Base-by-base conservation (phyloP, 1,139 yeast genomes). In the Hansenula sp. region DNA sequence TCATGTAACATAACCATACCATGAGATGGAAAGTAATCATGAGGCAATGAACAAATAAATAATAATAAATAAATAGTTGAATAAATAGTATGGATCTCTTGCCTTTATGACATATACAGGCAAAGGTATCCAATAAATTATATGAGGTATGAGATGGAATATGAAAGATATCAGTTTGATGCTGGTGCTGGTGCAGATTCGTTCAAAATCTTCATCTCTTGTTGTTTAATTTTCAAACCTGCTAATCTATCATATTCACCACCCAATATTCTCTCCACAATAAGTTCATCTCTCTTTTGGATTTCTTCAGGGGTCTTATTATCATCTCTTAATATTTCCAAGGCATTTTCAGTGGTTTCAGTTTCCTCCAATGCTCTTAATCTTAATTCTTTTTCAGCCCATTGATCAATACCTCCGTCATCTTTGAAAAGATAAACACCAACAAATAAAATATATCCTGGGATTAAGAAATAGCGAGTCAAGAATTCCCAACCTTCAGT, bases 401-500 rank as follows among this genome's bases (percentile, higher is more conserved):
- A 87, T 58, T 81, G 87, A 47, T 79, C 57, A 62, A 70, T 59
- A 47, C 65, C 67, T 45, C 66, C 66, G 48, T 70, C 70, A 44
- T 77, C 77, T 54, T 77, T 68, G 58, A 74, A 71, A 36, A 75
- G 60, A 34, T 70, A 55, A 29, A 76, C 63, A 39, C 71, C 75
- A 36, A 74, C 61, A 28, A 76, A 59, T 45, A 71, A 58, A 41
- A 74, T 57, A 52, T 74, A 61, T 10, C 86, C 88, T 46, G 94
- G 91, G 36, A 86, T 81, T 60, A 84, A 79, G 53, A 82, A 76
- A 62, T 77, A 84, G 67, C 84, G 85, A 48, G 88, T 71, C 47
- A 75, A 74, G 53, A 73, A 72, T 62, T 88, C 96, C 96, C 96
- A 87, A 41, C 95, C 95, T 70, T 87, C 96, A 62, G 81, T 81